Base-by-base conservation (phyloP, 768 basidiomycete genomes). In the Tricholoma hemisulphureum region DNA sequence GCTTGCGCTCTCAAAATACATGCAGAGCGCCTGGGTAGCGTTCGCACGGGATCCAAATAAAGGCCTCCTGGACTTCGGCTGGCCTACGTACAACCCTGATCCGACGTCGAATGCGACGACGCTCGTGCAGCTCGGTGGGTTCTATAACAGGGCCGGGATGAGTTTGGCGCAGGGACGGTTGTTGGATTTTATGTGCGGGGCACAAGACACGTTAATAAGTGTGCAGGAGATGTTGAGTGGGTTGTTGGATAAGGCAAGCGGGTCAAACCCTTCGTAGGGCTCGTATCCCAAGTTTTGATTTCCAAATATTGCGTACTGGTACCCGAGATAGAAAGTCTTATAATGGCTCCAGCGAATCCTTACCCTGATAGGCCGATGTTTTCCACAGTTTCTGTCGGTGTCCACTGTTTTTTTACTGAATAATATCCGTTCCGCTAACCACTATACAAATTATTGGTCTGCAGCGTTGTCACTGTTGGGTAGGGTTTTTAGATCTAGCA, bases 11-110 rank as follows among this genome's bases (percentile, higher is more conserved):
- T 78, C 34, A 71, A 65, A 58, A 53, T 73, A 70, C 53, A 54
- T 77, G 1, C 76, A 77, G 58, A 59, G 63, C 6, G 75, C 74
- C 0, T 79, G 78, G 77, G 75, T 77, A 1, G 66, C 72, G 6
- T 79, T 79, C 53, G 76, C 77, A n/a, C 69, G 72, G n/a, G 66
- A 77, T 60, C 75, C 77, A 1, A 31, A 53, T 5, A 53, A 68
- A 10, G 75, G 74, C 1, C 56, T 76, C 51, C n/a, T 55, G 21
- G 35, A 63, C 29, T 60, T 59, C 37, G 70, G 70, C 10, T 71
- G 70, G 70, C 65, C 69, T 11, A 34, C 23, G 31, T 71, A 69
- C 37, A 57, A 65, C 14, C 57, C 65, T 4, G 58, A 63, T 13
- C 61, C 60, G 6, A 53, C 43, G 24, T 59, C 65, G 2, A 60